Evolutionary conservation across 2,329 filamentous ascomycete species (phyloP), one percentile per base, ranked within the genome.

Genomic region (Trichoderma gracile): DNA sequence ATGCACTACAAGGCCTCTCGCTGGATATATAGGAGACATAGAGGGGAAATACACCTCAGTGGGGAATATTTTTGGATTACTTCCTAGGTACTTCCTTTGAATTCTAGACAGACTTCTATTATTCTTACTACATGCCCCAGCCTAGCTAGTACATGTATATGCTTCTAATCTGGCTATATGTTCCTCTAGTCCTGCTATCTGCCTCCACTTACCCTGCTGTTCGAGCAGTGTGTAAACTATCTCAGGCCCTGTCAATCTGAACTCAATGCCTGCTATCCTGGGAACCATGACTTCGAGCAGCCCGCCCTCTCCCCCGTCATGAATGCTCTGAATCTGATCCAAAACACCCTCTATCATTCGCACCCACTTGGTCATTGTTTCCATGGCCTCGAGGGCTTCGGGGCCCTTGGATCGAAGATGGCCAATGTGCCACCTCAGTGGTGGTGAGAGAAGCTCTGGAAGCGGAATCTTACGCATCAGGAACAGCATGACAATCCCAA

Each of bases 401-500:
- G 54, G 54, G 17, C 54, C 54, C 15, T 19, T 38, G 21, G 49
- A 38, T 21, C 49, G 47, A 33, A 52, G 47, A 12, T 33, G 21
- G 14, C 3, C 15, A 27, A 55, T 27, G 15, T 27, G 21, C 33
- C 33, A 56, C n/a, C 17, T 27, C n/a, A 56, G 23, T 19, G 15
- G 53, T 2, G 53, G 53, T 7, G 53, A 43, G 14, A 43, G 38
- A 15, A 5, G 1, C 0, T 56, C 53, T 43, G 53, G 53, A 14
- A 56, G 38, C 21, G 53, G 53, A 38, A 56, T 56, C 40, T 43
- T 30, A 10, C 53, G 53, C 38, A 56, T 27, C 6, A 56, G 40
- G 30, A 33, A 62, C 9, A 62, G 47, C 58, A 61, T 54, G 25
- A 49, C 47, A 42, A 61, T 38, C n/a, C 45, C 58, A 9, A 61